Base-by-base conservation (phyloP, 2,329 filamentous ascomycete species). In the Fusarium sp. region DNA sequence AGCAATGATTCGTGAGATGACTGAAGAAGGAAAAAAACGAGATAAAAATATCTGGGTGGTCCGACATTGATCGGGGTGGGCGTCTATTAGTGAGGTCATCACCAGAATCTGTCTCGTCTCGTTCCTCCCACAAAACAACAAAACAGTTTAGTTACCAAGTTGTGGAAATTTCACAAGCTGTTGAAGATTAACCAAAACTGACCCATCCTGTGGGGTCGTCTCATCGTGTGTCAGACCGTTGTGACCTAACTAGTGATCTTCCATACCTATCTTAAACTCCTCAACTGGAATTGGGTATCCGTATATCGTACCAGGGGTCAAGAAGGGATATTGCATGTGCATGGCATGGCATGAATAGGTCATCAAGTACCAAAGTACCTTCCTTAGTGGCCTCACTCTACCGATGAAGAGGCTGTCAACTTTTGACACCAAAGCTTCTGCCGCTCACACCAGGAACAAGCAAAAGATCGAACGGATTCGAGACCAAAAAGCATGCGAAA, bases 11-110 rank as follows among this genome's bases (percentile, higher is more conserved):
- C 34, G 34, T 38, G 10, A 38, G 18, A 38, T 38, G 18, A 38
- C 34, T 38, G 18, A 12, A 43, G 49, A 13, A 43, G 20, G 9
- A 27, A 38, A 18, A 40, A 20, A 20, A 38, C 18, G 34, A 38
- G 34, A 38, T 38, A 16, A 29, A 27, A 54, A 34, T 51, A 56
- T 20, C 29, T 20, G 22, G 5, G 22, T 12, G n/a, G 48, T 15
- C 68, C 68, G 68, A 71, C 48, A 29, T 24, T 16, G 7, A 58
- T 70, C 56, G 59, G 64, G 41, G 54, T 25, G 18, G 49, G 49
- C 24, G 34, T 49, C 13, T 29, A n/a, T 18, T 25, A 27, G 29
- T 58, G 71, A 73, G 58, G 62, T 64, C 65, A 72, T 73, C 68
- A 48, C 53, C 24, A 70, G 13, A 43, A 12, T n/a, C 18, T 38